Percentiles rank a stretch among this genome's conserved stretches.
phyloP scores from a whole-genome alignment of 2,329 filamentous ascomycete genomes.

The Cadophora luteo-olivacea region DNA sequence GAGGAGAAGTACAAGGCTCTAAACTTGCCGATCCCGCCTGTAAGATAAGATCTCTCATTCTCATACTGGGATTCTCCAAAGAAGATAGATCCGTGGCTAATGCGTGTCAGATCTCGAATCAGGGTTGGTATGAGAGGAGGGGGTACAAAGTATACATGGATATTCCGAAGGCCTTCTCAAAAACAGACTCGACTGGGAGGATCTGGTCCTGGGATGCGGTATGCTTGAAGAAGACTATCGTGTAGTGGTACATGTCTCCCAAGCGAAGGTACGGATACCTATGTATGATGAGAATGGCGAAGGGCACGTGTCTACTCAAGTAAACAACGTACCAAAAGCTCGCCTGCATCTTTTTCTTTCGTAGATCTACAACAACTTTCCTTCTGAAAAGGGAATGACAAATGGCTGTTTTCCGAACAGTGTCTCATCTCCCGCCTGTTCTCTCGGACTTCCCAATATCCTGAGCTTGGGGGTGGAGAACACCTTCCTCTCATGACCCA shows the following conservation, averaged over 20 bases:
- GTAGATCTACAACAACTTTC: too few relatives aligned
- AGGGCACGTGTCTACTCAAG: too few relatives aligned
- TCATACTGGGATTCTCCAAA: background rate
- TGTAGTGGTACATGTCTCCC: background rate
- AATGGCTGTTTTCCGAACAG: too few relatives aligned
- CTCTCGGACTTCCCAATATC: too few relatives aligned
- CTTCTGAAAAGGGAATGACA: too few relatives aligned
- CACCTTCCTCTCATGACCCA: too few relatives aligned
- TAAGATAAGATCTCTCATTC: background rate
- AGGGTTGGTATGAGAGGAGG: constrained; percentile 41
- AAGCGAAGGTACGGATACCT: too few relatives aligned
- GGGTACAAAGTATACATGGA: constrained; percentile 35
- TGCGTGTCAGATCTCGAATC: constrained; percentile 33
- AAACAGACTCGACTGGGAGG: constrained; percentile 32
- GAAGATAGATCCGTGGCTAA: background rate
- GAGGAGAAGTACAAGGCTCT: constrained; percentile 31
- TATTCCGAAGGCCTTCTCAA: constrained; percentile 27
- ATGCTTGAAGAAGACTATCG: constrained; percentile 36
- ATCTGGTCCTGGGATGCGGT: constrained; percentile 33
- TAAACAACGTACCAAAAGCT: too few relatives aligned
- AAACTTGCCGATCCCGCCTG: constrained; percentile 25
- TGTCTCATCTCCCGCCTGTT: too few relatives aligned
- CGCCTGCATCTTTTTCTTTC: too few relatives aligned
- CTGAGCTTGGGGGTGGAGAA: too few relatives aligned
- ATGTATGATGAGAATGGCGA: too few relatives aligned